Conservation (phyloP, 2,329 filamentous ascomycete species). For the Penicillium sp. region DNA sequence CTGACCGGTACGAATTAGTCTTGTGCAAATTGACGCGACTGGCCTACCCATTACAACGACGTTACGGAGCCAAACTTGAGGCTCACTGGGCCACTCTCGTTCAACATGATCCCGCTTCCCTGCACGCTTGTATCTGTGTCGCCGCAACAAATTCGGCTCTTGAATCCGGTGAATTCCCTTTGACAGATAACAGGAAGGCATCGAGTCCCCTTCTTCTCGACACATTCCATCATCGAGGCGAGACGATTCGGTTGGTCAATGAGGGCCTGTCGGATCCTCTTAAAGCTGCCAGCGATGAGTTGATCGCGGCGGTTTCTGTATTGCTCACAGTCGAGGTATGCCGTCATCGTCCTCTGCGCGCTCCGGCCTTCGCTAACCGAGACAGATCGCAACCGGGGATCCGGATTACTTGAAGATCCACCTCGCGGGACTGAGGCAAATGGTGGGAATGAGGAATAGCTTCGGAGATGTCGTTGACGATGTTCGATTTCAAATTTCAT, state of each 20-base stretch:
- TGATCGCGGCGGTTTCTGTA: constrained; percentile 45
- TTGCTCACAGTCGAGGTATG: constrained; percentile 47
- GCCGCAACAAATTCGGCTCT: constrained; percentile 43
- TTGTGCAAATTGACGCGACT: constrained; percentile 41
- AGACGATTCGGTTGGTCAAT: constrained; percentile 46
- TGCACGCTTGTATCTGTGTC: constrained; percentile 45
- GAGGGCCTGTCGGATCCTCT: constrained; percentile 42
- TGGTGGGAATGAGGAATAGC: constrained; percentile 43
- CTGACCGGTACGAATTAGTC: constrained; percentile 31
- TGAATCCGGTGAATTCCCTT: constrained; percentile 37
- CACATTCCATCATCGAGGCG: constrained; percentile 44
- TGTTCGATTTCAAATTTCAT: constrained; percentile 47
- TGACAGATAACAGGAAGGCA: constrained; percentile 36
- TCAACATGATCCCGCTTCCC: constrained; percentile 40
- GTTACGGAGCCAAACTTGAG: constrained; percentile 40
- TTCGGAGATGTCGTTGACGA: constrained; percentile 44
- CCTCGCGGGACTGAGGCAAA: constrained; percentile 45
- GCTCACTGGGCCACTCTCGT: constrained; percentile 43
- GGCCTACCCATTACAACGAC: constrained; percentile 42
- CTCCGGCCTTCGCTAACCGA: constrained; percentile 17
- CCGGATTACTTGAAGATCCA: constrained; percentile 47
- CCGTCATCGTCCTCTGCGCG: neutral
- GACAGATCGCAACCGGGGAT: constrained; percentile 45
- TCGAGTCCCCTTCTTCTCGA: constrained; percentile 41
- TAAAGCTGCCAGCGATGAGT: constrained; percentile 45